These are phyloP conservation scores for Eucalyptus polyanthemos DNA, from an alignment of 345 rosid genomes.

Conservation along the genomic window DNA sequence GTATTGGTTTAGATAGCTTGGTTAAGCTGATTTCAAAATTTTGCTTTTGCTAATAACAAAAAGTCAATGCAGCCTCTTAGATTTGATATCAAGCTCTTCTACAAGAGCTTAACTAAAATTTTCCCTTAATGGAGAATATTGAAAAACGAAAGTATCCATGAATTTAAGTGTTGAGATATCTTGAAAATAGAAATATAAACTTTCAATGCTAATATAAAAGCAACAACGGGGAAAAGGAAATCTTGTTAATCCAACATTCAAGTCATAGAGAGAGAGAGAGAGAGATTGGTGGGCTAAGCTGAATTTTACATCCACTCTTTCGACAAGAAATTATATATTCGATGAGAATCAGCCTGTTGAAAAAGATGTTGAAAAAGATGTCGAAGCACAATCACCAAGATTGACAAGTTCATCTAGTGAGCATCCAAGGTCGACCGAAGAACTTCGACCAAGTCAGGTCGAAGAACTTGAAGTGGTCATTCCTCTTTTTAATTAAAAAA, in stretches of 20 bases:
- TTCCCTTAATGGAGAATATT: background rate
- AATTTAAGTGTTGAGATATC: background rate
- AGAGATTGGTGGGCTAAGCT: too few species aligned
- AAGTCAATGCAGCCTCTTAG: background rate
- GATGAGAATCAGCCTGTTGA: too few species aligned
- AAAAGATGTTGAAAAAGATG: too few species aligned
- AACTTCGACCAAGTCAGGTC: too few species aligned
- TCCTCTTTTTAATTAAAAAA: background rate
- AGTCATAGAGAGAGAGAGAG: too few species aligned
- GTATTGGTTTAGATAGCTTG: background rate
- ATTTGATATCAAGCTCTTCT: background rate
- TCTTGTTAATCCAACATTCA: too few species aligned
- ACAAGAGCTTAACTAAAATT: background rate
- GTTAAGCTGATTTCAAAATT: fast-evolving
- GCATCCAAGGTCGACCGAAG: fast-evolving
- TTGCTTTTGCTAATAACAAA: background rate
- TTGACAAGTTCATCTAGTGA: too few species aligned
- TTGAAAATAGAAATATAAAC: background rate
- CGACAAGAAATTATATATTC: too few species aligned
- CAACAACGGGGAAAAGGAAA: background rate
- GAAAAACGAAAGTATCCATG: background rate
- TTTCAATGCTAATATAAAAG: background rate
- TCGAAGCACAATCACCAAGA: too few species aligned
- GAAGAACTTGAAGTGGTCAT: fast-evolving
- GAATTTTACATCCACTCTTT: too few species aligned